Percentiles rank a stretch among this genome's conserved stretches.
Conservation (phyloP, 2,329 filamentous ascomycete genomes). For the Sphaerulina populicola region DNA sequence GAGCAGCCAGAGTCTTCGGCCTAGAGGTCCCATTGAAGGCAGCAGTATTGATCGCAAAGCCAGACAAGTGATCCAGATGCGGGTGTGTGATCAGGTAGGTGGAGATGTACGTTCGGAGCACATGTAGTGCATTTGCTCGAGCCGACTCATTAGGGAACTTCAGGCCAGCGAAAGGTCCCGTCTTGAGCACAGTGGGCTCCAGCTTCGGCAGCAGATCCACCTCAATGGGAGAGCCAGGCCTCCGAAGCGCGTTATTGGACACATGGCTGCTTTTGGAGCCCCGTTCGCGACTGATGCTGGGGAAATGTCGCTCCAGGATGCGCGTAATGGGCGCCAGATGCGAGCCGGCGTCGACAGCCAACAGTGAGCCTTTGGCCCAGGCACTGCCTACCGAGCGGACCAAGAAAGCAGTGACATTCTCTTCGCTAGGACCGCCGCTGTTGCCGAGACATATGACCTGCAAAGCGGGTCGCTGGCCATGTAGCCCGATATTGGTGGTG, state of each 20-base stretch:
- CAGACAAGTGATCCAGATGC: conserved; percentile 90
- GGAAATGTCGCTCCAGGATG: conserved; percentile 57
- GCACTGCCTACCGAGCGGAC: conserved; percentile 70
- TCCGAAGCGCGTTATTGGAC: conserved; percentile 7
- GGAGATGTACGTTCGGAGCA: conserved; percentile 72
- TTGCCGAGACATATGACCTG: conserved; percentile 56
- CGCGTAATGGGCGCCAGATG: conserved; percentile 78
- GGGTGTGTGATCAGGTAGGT: conserved; percentile 91
- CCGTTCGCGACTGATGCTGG: conserved; percentile 32
- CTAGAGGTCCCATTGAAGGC: conserved; percentile 65
- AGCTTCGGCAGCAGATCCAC: conserved; percentile 20
- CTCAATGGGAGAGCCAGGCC: conserved; percentile 13
- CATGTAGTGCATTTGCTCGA: conserved; percentile 68
- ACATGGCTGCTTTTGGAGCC: conserved; percentile 15
- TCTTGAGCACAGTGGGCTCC: conserved; percentile 46
- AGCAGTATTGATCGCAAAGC: conserved; percentile 88
- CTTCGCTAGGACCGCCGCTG: conserved; percentile 81
- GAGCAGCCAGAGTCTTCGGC: conserved; percentile 76
- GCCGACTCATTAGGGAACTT: conserved; percentile 58
- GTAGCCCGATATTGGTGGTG: conserved; percentile 27
- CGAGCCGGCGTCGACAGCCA: conserved; percentile 91
- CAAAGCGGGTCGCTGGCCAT: conserved; percentile 32
- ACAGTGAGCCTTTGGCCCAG: conserved; percentile 73
- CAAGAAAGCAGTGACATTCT: conserved; percentile 80
- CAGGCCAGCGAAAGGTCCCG: conserved; percentile 73